phyloP scores from a whole-genome alignment of 371 early-diverging fungal species.

The Caulochytrium protostelioides region DNA sequence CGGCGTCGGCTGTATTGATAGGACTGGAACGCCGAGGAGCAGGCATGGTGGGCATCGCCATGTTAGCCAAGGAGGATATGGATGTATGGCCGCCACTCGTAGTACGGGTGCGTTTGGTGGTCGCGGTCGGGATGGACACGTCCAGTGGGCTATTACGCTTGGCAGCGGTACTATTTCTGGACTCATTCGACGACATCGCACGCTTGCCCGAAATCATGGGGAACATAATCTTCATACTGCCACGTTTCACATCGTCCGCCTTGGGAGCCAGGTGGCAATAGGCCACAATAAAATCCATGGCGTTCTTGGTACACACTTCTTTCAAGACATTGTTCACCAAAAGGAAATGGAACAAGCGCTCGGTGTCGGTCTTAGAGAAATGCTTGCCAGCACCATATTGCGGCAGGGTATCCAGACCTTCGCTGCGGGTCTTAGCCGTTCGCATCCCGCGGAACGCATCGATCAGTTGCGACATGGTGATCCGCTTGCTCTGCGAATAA shows the following conservation, averaged over 20 bases:
- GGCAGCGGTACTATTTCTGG: no score
- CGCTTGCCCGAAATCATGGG: background rate
- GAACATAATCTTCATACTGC: background rate
- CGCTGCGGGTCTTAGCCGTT: constrained; percentile 25
- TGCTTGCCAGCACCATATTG: constrained; percentile 41
- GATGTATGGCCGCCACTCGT: no score
- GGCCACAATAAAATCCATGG: constrained; percentile 11
- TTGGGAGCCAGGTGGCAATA: constrained; percentile 10
- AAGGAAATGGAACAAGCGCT: constrained; percentile 42
- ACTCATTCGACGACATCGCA: no score
- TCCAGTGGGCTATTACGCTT: no score
- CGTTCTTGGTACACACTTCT: constrained; percentile 19
- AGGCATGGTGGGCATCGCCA: no score
- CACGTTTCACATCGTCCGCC: background rate
- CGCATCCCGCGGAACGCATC: constrained; percentile 62
- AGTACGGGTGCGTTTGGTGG: no score
- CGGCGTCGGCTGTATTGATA: no score
- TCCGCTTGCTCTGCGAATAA: constrained; percentile 15
- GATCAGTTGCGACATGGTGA: constrained; percentile 49
- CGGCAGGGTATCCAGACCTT: constrained; percentile 22
- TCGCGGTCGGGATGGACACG: background rate
- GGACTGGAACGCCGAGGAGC: no score
- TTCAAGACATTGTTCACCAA: constrained; percentile 31
- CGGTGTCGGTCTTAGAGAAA: constrained; percentile 30
- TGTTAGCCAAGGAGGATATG: no score